These are phyloP conservation scores for Hymenoscyphus scutula DNA, from an alignment of 2,329 filamentous ascomycete species.

Conservation along the genomic window DNA sequence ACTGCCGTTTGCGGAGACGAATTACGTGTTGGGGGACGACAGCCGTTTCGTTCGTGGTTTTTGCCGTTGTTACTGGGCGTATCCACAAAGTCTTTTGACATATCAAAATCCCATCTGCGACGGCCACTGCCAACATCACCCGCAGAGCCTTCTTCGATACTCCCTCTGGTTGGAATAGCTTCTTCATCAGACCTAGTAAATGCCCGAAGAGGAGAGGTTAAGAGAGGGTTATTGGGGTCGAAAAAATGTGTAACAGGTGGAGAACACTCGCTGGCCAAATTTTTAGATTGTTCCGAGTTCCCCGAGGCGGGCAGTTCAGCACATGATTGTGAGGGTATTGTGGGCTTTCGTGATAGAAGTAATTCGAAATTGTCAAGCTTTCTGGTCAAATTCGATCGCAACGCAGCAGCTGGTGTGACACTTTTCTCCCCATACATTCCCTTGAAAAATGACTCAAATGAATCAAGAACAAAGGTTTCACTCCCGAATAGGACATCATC, in stretches of 20 bases:
- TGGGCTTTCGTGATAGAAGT: constrained; percentile 27
- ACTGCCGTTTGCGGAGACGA: constrained; percentile 2
- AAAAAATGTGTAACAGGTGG: background rate
- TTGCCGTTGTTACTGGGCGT: background rate
- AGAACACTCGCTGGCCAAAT: background rate
- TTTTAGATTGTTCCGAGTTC: background rate
- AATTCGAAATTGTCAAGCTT: constrained; percentile 26
- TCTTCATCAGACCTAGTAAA: background rate
- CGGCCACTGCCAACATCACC: background rate
- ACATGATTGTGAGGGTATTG: background rate
- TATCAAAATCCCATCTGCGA: constrained; percentile 40
- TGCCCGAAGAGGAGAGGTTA: background rate
- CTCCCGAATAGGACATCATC: constrained; percentile 68
- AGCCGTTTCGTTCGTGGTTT: background rate
- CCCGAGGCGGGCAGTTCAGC: background rate
- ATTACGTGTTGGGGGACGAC: background rate
- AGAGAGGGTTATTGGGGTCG: background rate
- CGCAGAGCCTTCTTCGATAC: background rate
- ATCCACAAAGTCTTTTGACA: constrained; percentile 47
- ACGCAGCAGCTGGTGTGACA: background rate
- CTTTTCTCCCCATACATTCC: constrained; percentile 29
- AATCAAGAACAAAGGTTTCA: constrained; percentile 43
- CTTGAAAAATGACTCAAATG: constrained; percentile 32
- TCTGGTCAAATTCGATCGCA: background rate
- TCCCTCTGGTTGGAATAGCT: background rate